Base-by-base conservation (phyloP, 2,329 filamentous ascomycete genomes). In the Diplodia sapinea region DNA sequence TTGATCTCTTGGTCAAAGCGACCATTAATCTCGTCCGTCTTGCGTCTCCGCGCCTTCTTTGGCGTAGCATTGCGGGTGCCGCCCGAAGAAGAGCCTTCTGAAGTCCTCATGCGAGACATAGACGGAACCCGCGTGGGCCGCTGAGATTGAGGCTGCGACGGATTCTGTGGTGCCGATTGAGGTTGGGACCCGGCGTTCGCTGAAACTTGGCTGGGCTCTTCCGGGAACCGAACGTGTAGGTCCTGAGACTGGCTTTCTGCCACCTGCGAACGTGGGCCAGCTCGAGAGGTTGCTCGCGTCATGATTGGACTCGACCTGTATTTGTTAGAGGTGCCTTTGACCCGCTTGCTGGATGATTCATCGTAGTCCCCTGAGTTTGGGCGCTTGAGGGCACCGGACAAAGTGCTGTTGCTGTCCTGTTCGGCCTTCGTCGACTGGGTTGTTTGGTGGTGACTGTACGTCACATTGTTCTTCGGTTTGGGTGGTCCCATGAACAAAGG, bases 81-180 rank as follows among this genome's bases (percentile, higher is more conserved):
- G 13, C 40, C 26, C 12, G 31, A 40, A 20, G 43, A 50, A 56
- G 52, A 50, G 11, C 23, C 43, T 4, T 40, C 13, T 1, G 65
- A 59, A 20, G 65, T 54, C 15, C 31, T 47, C 55, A 61, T 54
- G 33, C 65, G 65, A 33, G 55, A 61, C 13, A 29, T 15, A 3
- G 52, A 17, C 6, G 43, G 59, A 26, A 51, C 23, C 13, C 31
- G 17, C 11, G 59, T 11, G 2, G 50, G 23, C 12, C 3, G n/a
- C 33, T 43, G 62, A 51, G 50, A 31, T 31, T 55, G 50, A 15
- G 31, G 17, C 31, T 63, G 51, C 4, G 52, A 50, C n/a, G 43
- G 8, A 13, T n/a, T 38, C 11, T 11, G 15, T 13, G 8, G n/a
- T 9, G 36, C 11, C 8, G 13, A 13, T 9, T 57, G 54, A 26